phyloP scores from a whole-genome alignment of 164 flowering plant genomes.

The Taxillus chinensis region DNA sequence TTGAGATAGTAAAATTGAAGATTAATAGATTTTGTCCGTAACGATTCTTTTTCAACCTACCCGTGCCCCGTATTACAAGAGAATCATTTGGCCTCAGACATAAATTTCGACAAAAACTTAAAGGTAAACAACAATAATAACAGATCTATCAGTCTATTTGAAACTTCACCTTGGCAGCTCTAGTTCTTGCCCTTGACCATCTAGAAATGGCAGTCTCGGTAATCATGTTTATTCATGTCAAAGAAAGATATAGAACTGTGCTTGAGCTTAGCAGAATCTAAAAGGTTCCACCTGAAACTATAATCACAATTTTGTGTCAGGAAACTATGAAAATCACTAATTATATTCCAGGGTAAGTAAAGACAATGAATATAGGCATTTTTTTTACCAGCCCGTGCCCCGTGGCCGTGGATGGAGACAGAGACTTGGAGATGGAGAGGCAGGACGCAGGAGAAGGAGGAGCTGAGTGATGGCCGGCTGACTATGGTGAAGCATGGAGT shows the following conservation, averaged over 20 bases:
- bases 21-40: constrained; percentile 80
- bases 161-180: constrained; percentile 59
- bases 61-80: constrained; percentile 12
- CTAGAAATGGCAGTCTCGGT: constrained; percentile 59
- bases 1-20: constrained; percentile 56
- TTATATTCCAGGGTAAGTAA: too few relatives aligned
- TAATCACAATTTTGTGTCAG: background rate
- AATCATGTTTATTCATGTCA: constrained; percentile 53
- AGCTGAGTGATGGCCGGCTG: too few relatives aligned
- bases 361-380: too few relatives aligned
- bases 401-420: too few relatives aligned
- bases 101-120: background rate
- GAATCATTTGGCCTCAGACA: background rate
- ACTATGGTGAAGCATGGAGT: too few relatives aligned
- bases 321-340: background rate
- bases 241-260: constrained; percentile 66
- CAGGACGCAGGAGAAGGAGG: too few relatives aligned
- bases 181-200: constrained; percentile 69
- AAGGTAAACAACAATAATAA: background rate
- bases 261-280: constrained; percentile 72
- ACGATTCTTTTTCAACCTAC: constrained; percentile 82
- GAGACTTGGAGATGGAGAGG: too few relatives aligned
- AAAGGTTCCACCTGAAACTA: constrained; percentile 50
- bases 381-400: too few relatives aligned
- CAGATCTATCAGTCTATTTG: background rate